Percentiles rank a stretch among this genome's conserved stretches.
Evolutionary conservation across 2,329 filamentous ascomycete species (phyloP).

Genomic region (Claviceps spartinae): DNA sequence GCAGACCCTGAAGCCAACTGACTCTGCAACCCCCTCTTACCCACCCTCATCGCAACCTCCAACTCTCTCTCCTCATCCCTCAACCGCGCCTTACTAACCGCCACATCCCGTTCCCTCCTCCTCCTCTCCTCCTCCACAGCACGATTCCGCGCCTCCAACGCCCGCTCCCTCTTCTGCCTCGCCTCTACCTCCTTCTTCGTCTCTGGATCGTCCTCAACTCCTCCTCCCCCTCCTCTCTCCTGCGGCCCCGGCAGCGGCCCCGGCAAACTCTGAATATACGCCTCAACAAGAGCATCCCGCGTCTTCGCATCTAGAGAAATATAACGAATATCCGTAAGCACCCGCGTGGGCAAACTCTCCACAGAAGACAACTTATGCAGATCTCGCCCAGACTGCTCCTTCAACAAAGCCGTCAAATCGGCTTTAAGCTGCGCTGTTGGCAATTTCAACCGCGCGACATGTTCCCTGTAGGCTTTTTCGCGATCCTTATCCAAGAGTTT

Average conservation of each 20-base stretch:
- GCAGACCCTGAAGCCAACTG: conserved; percentile 31
- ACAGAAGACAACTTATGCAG: conserved; percentile 48
- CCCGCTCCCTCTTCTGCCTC: conserved; percentile 47
- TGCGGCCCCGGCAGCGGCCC: conserved; percentile 36
- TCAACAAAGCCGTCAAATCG: conserved; percentile 54
- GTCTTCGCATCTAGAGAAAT: conserved; percentile 48
- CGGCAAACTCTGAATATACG: conserved; percentile 50
- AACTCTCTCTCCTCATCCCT: conserved; percentile 55
- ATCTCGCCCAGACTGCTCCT: conserved; percentile 39
- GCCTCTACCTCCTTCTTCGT: conserved; percentile 35
- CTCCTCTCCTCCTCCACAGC: conserved; percentile 50
- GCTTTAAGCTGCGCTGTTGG: conserved; percentile 52
- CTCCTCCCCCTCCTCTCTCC: conserved; percentile 36
- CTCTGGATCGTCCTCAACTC: conserved; percentile 36
- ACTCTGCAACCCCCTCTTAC: conserved; percentile 50
- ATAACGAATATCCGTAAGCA: conserved; percentile 56
- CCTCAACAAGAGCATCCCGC: conserved; percentile 51
- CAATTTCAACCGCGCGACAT: conserved; percentile 53
- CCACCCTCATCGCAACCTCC: conserved; percentile 54
- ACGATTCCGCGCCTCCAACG: conserved; percentile 50
- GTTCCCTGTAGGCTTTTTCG: conserved; percentile 68
- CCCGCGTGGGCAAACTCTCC: conserved; percentile 43
- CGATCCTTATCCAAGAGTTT: conserved; percentile 61
- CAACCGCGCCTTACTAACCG: conserved; percentile 45
- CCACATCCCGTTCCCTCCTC: conserved; percentile 43